phyloP scores from a whole-genome alignment of 345 rosid genomes.

The Salix arbutifolia region DNA sequence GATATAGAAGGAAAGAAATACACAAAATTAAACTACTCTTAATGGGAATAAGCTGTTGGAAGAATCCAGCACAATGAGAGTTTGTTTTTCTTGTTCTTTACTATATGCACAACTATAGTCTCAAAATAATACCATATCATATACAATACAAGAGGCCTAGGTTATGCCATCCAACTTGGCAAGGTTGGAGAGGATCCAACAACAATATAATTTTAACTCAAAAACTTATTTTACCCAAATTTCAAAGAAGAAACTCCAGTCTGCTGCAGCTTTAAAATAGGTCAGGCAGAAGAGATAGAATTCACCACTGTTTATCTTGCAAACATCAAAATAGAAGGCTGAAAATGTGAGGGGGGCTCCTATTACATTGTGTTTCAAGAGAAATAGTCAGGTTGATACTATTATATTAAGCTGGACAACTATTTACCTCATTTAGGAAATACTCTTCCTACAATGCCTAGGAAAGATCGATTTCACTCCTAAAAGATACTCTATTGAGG shows the following conservation, averaged over 20 bases:
- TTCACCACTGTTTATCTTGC: neutral
- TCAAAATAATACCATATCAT: neutral
- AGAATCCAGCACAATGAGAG: neutral
- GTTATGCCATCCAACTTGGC: neutral
- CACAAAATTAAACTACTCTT: neutral
- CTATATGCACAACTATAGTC: neutral
- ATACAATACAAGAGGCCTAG: neutral
- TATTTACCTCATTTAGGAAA: neutral
- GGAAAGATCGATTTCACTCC: neutral
- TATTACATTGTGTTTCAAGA: neutral
- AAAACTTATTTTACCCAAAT: too few species aligned
- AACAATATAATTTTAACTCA: neutral
- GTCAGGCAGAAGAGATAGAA: neutral
- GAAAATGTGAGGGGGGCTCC: neutral
- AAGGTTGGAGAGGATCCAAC: neutral
- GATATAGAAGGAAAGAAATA: too few species aligned
- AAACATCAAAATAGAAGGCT: neutral
- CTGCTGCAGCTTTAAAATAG: neutral
- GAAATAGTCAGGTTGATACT: neutral
- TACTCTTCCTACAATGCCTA: neutral
- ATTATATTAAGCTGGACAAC: neutral
- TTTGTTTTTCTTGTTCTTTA: too few species aligned
- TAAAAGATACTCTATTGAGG: neutral
- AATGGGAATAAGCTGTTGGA: neutral
- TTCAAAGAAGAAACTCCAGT: neutral